Percentiles rank a stretch among this genome's conserved stretches.
Evolutionary conservation across 768 basidiomycete species (phyloP).

Genomic region (Cyathus striatus): DNA sequence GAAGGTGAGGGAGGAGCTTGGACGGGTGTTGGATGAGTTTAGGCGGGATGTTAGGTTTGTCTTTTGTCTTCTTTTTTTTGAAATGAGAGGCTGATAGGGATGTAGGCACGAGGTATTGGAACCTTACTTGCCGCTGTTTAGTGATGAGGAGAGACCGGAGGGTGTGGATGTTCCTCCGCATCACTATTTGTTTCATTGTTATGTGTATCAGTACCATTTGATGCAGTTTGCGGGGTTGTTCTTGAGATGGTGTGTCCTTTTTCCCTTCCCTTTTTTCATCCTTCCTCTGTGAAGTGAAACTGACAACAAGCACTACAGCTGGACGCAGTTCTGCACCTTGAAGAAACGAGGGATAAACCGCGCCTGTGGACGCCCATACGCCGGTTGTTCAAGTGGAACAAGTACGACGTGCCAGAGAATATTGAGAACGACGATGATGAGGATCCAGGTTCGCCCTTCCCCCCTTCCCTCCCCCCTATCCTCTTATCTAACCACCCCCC

Average conservation of each 20-base stretch:
- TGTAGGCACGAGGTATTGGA: slow-evolving; percentile 47
- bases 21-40: slow-evolving; percentile 38
- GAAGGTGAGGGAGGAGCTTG: slow-evolving; percentile 29
- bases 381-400: slow-evolving; percentile 34
- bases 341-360: slow-evolving; percentile 34
- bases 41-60: slow-evolving; percentile 43
- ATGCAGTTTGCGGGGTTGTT: slow-evolving; percentile 32
- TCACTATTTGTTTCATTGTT: slow-evolving; percentile 69
- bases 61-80: background rate
- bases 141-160: slow-evolving; percentile 24
- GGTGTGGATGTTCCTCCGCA: slow-evolving; percentile 50
- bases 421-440: slow-evolving; percentile 56
- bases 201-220: slow-evolving; percentile 62
- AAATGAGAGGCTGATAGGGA: background rate
- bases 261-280: background rate
- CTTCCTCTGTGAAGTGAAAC: too few species aligned
- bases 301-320: slow-evolving; percentile 38
- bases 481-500: background rate
- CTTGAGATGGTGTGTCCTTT: slow-evolving; percentile 32
- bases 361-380: slow-evolving; percentile 56
- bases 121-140: slow-evolving; percentile 53
- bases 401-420: slow-evolving; percentile 40
- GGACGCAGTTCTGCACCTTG: slow-evolving; percentile 49
- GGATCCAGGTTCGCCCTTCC: slow-evolving; percentile 48
- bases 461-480: background rate